phyloP scores from a whole-genome alignment of 2,329 filamentous ascomycete genomes.

The Pseudohalonectria lignicola region DNA sequence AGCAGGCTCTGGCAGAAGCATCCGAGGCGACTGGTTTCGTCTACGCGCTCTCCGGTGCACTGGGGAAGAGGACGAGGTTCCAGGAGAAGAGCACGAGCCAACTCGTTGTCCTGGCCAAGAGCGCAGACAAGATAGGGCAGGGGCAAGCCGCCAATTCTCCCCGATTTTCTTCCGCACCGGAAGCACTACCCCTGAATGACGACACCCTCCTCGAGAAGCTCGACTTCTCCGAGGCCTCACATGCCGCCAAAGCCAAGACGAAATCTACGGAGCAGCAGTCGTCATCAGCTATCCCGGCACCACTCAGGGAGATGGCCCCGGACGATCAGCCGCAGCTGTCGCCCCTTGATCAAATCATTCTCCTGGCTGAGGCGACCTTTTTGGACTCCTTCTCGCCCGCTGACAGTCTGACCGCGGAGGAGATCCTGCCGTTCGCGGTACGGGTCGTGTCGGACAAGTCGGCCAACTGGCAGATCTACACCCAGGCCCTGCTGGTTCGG shows the following conservation, averaged over 20 bases:
- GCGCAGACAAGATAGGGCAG: slow-evolving; percentile 24
- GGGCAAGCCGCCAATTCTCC: slow-evolving; percentile 3
- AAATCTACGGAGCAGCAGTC: slow-evolving; percentile 7
- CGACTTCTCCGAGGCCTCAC: slow-evolving; percentile 46
- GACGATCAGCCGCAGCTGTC: slow-evolving; percentile 72
- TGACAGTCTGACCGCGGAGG: slow-evolving; percentile 82
- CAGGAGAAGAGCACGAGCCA: slow-evolving; percentile 77
- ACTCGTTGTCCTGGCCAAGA: slow-evolving; percentile 81
- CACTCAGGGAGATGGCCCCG: slow-evolving; percentile 57
- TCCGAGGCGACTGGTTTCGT: slow-evolving; percentile 57
- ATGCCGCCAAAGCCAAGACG: no score
- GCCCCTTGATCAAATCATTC: slow-evolving; percentile 79
- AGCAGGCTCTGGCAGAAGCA: slow-evolving; percentile 58
- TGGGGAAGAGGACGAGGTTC: slow-evolving; percentile 77
- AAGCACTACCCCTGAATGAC: slow-evolving; percentile 64
- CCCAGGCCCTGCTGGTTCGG: slow-evolving; percentile 79
- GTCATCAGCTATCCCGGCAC: slow-evolving; percentile 38
- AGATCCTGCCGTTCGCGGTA: slow-evolving; percentile 82
- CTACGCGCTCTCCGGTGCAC: slow-evolving; percentile 73
- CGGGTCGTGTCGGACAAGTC: slow-evolving; percentile 80
- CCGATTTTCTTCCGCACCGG: no score
- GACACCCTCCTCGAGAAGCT: slow-evolving; percentile 88
- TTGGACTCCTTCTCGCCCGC: slow-evolving; percentile 78
- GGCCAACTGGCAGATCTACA: slow-evolving; percentile 97
- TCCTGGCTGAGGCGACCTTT: slow-evolving; percentile 78